Conservation (phyloP, 2,329 filamentous ascomycete genomes). For the Myrmaecium sp. region DNA sequence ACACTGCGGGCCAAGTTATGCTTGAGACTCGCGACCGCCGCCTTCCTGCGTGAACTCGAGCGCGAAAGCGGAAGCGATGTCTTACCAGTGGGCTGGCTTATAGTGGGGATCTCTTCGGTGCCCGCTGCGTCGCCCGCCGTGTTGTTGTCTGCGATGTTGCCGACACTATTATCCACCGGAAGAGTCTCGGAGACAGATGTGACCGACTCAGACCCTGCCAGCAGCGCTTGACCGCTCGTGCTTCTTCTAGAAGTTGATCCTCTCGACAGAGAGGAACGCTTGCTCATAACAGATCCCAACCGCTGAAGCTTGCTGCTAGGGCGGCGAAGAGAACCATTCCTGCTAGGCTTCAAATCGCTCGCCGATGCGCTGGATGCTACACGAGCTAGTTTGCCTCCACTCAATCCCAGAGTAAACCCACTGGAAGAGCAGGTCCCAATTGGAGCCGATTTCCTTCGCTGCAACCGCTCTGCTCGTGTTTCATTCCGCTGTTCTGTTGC, state of each 20-base stretch:
- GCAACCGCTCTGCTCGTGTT: constrained; percentile 12
- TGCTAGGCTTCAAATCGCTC: not conserved
- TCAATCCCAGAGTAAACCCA: no score
- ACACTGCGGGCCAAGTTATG: constrained; percentile 3
- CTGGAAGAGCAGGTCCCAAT: constrained; percentile 1
- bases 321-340: constrained; percentile 1
- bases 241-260: no score
- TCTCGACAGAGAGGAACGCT: constrained; percentile 1
- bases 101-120: constrained; percentile 1
- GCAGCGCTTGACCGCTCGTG: not conserved
- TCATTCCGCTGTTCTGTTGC: constrained; percentile 13
- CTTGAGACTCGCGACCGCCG: constrained; percentile 1
- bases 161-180: not conserved
- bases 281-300: constrained; percentile 1
- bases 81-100: not conserved
- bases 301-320: not conserved
- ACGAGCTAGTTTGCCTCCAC: not conserved
- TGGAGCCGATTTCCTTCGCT: constrained; percentile 9
- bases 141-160: not conserved
- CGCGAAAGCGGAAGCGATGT: not conserved
- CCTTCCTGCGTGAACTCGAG: constrained; percentile 1
- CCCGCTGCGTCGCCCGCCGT: not conserved
- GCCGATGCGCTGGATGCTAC: not conserved
- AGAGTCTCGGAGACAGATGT: not conserved
- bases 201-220: not conserved